phyloP scores from a whole-genome alignment of 208 protist genomes.

The Crithidia bombi region DNA sequence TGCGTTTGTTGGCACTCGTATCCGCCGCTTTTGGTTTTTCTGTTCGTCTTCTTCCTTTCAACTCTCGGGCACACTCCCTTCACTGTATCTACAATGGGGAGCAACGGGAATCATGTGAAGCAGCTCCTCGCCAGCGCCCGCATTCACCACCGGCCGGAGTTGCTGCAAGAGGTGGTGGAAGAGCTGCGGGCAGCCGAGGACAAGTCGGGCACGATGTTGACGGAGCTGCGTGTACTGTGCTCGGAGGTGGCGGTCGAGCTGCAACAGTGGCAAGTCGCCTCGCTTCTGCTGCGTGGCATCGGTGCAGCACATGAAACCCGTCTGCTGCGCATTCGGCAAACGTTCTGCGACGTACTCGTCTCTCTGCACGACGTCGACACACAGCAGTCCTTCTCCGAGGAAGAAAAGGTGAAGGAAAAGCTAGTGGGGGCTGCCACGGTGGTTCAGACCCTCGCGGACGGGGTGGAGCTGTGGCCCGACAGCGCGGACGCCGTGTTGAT shows the following conservation, averaged over 20 bases:
- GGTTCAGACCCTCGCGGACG: conserved; percentile 66
- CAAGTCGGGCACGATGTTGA: conserved; percentile 17
- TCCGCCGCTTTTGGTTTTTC: background rate
- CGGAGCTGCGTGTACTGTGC: conserved; percentile 74
- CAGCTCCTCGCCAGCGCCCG: conserved; percentile 31
- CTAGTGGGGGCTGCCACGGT: conserved; percentile 49
- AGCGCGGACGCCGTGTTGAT: conserved; percentile 43
- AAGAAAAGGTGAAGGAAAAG: conserved; percentile 52
- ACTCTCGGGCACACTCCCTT: too few species aligned
- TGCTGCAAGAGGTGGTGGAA: conserved; percentile 25
- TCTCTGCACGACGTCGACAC: conserved; percentile 43
- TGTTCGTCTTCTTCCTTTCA: conserved; percentile 14
- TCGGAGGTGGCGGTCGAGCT: conserved; percentile 75
- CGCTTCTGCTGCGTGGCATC: conserved; percentile 38
- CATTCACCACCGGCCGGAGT: conserved; percentile 26
- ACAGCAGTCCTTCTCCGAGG: conserved; percentile 26
- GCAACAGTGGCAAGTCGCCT: conserved; percentile 61
- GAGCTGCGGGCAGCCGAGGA: conserved; percentile 24
- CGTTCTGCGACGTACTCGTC: conserved; percentile 74
- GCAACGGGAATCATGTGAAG: conserved; percentile 30
- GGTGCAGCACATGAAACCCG: conserved; percentile 38
- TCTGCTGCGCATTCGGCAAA: conserved; percentile 50
- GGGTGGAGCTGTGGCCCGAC: conserved; percentile 70
- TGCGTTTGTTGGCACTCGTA: too few species aligned
- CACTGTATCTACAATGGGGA: conserved; percentile 9